Base-by-base conservation (phyloP, 257 asterid genomes). In the Marsdenia floribunda region DNA sequence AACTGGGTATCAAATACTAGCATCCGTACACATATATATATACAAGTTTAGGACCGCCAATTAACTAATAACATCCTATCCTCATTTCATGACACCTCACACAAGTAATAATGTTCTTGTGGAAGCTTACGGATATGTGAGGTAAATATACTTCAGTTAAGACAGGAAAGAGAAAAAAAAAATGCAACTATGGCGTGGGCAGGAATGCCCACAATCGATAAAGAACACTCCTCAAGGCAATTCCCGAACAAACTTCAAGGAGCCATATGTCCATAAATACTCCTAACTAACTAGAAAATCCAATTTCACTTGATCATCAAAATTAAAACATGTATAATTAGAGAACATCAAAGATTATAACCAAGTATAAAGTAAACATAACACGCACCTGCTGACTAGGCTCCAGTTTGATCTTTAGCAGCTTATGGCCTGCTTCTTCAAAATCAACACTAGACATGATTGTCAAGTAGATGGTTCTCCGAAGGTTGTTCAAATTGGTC, bases 401-500 rank as follows among this genome's bases (percentile, higher is more conserved):
- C 85, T 95, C 99, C 61, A 92, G 86, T 78, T 92, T 95, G 76
- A 95, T 92, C 75, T 89, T 90, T 81, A 92, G 72, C 37, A 95
- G 82, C 81, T 95, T 92, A 68, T 95, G 98, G 16, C 98, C 97
- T 10, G 97, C 98, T 82, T 92, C 99, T 83, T 95, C 99, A 80
- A 90, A 92, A 80, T 89, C 97, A 67, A 90, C 97, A 80, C 99
- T 92, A 5, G 98, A 92, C 99, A 95, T 95, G 66, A 95, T 95
- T 0, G 96, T 95, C 87, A 90, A 81, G 78, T 95, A 92, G 68
- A 92, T 95, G 0, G 99, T 95, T 84, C 99, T 88, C 55, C 98
- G 82, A 38, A 92, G 96, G 73, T 95, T 92, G 68, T 92, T 77
- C 82, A 95, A 79, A 82, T 95, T 90, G 49, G 98, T 95, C 88